phyloP scores from a whole-genome alignment of 768 basidiomycete species.

The Chalciporus piperatus region DNA sequence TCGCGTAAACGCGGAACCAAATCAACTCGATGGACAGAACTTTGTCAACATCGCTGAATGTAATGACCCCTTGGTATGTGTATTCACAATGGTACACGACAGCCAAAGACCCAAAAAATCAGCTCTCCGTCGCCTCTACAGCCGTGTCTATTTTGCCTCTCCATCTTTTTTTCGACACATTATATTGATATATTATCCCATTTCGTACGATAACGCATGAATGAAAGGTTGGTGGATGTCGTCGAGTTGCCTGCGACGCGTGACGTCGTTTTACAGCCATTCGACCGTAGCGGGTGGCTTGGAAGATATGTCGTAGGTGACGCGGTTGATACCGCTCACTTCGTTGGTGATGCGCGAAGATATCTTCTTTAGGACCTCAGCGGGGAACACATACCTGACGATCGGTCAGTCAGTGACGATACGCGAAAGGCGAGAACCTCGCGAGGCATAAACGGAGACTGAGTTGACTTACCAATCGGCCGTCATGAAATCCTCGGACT shows the following conservation, averaged over 20 bases:
- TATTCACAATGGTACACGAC: not conserved
- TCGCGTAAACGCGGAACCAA: not conserved
- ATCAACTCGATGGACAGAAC: too few relatives aligned
- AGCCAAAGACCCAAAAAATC: not conserved
- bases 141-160: too few relatives aligned
- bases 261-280: conserved; percentile 34
- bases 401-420: conserved; percentile 19
- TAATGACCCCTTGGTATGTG: not conserved
- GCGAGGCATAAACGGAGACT: not conserved
- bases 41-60: too few relatives aligned
- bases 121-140: not conserved
- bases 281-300: conserved; percentile 84
- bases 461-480: conserved; percentile 79
- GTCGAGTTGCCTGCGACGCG: not conserved
- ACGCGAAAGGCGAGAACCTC: conserved; percentile 4
- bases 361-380: conserved; percentile 83
- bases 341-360: conserved; percentile 98
- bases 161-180: not conserved
- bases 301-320: conserved; percentile 94
- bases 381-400: conserved; percentile 90
- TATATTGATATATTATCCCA: not conserved
- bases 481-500: conserved; percentile 99
- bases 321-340: conserved; percentile 92
- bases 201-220: too few relatives aligned
- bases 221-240: not conserved